Evolutionary conservation across 768 basidiomycete genomes (phyloP).

Genomic region (Pleurotus ostreatus): DNA sequence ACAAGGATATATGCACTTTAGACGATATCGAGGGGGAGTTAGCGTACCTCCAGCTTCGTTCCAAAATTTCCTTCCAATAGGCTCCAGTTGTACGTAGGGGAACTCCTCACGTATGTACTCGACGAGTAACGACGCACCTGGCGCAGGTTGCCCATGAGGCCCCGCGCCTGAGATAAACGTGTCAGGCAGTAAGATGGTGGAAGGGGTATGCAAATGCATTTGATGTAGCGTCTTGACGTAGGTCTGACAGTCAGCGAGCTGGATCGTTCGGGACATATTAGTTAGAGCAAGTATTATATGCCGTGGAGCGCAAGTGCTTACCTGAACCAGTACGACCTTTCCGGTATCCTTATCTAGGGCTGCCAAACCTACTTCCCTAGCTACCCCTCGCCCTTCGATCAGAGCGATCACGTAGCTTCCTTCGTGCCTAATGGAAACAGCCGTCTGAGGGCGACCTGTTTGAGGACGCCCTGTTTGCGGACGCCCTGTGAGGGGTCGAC

Average conservation of each 20-base stretch:
- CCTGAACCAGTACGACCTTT: constrained; percentile 75
- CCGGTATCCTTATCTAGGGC: constrained; percentile 81
- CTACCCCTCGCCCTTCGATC: constrained; percentile 74
- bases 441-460: constrained; percentile 63
- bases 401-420: constrained; percentile 64
- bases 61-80: constrained; percentile 80
- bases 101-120: constrained; percentile 75
- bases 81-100: constrained; percentile 59
- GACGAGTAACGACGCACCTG: constrained; percentile 59
- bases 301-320: constrained; percentile 20
- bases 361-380: constrained; percentile 83
- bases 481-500: constrained; percentile 25
- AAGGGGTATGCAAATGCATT: constrained; percentile 73
- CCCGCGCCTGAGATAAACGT: constrained; percentile 60
- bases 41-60: constrained; percentile 68
- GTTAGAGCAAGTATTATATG: background rate
- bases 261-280: background rate
- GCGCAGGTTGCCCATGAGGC: constrained; percentile 38
- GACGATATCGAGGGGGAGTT: constrained; percentile 6
- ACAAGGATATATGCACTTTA: constrained; percentile 20
- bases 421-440: constrained; percentile 55
- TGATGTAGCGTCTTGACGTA: constrained; percentile 88
- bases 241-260: constrained; percentile 85
- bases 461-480: constrained; percentile 54
- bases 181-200: constrained; percentile 75